Evolutionary conservation across 306 rosid genomes (phyloP), one percentile per base, ranked within the genome.

Genomic region (Dryas drummondii): DNA sequence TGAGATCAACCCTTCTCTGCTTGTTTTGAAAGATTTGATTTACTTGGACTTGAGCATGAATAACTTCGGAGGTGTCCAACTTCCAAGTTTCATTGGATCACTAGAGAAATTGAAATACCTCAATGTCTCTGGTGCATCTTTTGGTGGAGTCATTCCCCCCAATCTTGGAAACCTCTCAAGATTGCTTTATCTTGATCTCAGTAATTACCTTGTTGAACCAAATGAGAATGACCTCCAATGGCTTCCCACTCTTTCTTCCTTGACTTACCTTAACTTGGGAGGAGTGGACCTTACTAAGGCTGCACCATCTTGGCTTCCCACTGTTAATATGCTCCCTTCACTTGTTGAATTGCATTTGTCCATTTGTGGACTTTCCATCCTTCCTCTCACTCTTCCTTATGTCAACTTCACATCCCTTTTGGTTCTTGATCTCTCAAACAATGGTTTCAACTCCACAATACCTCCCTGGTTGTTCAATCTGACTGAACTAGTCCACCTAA

Each of bases 401-500:
- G 72, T 82, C 16, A 82, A 85, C 76, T 79, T 82, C 26, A 66
- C 80, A 13, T 79, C 86, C 19, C 84, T 85, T 45, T 2, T 32
- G 37, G 76, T 76, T 55, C 53, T 86, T 5, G 52, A 62, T 72
- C 81, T 77, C 2, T 52, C 76, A 2, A 0, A 0, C 0, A 83
- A 86, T 17, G 5, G 1, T 11, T 76, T 83, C 7, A 17, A 14
- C 19, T 72, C 72, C 41, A 49, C 73, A 27, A n/a, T 83, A 15
- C 80, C 87, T 54, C 50, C 10, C 1, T 78, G 80, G 83, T 6
- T 86, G 14, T 79, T 74, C 64, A 80, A 53, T 71, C 58, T 81
- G 9, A 83, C 61, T 22, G 3, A 17, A 15, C 68, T 71, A 2
- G 45, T 71, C 19, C 26, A 7, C 8, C 64, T 85, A 70, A 42